Evolutionary conservation across 2,329 filamentous ascomycete species (phyloP).

Genomic region (Talaromyces sp.): DNA sequence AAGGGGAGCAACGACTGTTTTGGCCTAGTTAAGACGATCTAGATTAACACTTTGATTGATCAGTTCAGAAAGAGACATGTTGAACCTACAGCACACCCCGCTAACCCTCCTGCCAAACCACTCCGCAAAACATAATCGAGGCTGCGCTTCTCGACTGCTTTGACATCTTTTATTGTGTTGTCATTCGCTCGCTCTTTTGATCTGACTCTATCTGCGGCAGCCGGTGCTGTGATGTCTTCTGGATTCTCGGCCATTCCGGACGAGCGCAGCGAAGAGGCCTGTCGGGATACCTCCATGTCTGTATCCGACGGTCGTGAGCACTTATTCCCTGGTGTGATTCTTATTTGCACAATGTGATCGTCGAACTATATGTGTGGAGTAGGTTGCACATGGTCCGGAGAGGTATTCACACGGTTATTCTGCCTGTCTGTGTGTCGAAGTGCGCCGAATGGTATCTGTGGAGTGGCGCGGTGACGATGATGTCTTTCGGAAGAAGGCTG

Average conservation of each 20-base stretch:
- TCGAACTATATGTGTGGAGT: constrained; percentile 16
- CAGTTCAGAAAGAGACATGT: not conserved
- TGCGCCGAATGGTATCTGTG: not conserved
- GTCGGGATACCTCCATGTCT: constrained; percentile 33
- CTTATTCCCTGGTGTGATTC: constrained; percentile 16
- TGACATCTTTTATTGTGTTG: constrained; percentile 19
- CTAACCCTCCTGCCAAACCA: constrained; percentile 81
- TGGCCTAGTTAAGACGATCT: constrained; percentile 62
- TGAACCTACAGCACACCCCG: constrained; percentile 78
- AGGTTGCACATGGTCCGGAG: constrained; percentile 29
- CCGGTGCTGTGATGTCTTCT: constrained; percentile 12
- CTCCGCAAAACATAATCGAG: constrained; percentile 80
- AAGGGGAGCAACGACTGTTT: constrained; percentile 90
- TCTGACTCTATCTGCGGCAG: constrained; percentile 16
- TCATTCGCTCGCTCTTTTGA: constrained; percentile 18
- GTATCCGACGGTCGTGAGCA: constrained; percentile 20
- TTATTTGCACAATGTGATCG: constrained; percentile 8
- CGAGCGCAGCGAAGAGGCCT: constrained; percentile 21
- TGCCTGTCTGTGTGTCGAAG: not conserved
- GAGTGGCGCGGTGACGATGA: constrained; percentile 14
- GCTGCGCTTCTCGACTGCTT: constrained; percentile 65
- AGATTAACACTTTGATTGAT: not conserved
- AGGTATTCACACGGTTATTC: not conserved
- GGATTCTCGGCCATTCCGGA: constrained; percentile 18
- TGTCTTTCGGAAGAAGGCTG: constrained; percentile 12